A percentile compares a stretch with the other conserved stretches of the same genome.
Evolutionary conservation across 2,329 filamentous ascomycete species (phyloP).

Genomic region (Claviceps fusiformis): DNA sequence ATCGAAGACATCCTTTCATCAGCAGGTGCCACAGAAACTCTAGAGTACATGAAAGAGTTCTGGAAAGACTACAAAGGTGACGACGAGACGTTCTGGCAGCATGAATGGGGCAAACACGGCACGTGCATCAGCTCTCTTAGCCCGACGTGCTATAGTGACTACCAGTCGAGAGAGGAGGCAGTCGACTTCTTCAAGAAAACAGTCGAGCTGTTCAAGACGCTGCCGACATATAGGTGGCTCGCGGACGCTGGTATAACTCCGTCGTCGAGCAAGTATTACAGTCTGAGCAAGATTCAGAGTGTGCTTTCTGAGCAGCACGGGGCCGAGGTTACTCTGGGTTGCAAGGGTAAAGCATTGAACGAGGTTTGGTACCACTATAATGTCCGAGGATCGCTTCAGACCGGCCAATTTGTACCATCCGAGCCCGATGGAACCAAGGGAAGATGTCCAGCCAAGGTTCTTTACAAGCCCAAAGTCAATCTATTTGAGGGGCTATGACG

Average conservation of each 20-base stretch:
- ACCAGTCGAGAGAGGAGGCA: slow-evolving; percentile 48
- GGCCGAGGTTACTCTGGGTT: slow-evolving; percentile 43
- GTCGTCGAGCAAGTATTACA: slow-evolving; percentile 42
- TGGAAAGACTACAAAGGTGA: slow-evolving; percentile 58
- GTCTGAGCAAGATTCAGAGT: slow-evolving; percentile 40
- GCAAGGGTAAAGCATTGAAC: slow-evolving; percentile 31
- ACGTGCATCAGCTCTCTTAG: slow-evolving; percentile 56
- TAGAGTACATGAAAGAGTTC: slow-evolving; percentile 54
- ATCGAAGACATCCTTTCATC: slow-evolving; percentile 49
- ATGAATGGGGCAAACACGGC: slow-evolving; percentile 66
- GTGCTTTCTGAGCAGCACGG: slow-evolving; percentile 41
- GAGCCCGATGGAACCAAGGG: slow-evolving; percentile 42
- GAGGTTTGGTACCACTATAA: slow-evolving; percentile 55
- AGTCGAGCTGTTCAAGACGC: slow-evolving; percentile 49
- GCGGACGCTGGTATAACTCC: slow-evolving; percentile 46
- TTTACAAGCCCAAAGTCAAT: slow-evolving; percentile 32
- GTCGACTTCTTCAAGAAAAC: slow-evolving; percentile 55
- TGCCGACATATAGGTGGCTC: slow-evolving; percentile 54
- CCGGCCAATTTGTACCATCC: slow-evolving; percentile 44
- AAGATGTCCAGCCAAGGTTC: slow-evolving; percentile 51
- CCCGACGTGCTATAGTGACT: slow-evolving; percentile 49
- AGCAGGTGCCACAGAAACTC: slow-evolving; percentile 35
- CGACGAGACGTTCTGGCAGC: slow-evolving; percentile 55
- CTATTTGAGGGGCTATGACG: not conserved
- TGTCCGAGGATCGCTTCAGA: slow-evolving; percentile 40